Percentiles rank a stretch among this genome's conserved stretches.
phyloP scores from a whole-genome alignment of 106 monocot species.

The Allium sativum region DNA sequence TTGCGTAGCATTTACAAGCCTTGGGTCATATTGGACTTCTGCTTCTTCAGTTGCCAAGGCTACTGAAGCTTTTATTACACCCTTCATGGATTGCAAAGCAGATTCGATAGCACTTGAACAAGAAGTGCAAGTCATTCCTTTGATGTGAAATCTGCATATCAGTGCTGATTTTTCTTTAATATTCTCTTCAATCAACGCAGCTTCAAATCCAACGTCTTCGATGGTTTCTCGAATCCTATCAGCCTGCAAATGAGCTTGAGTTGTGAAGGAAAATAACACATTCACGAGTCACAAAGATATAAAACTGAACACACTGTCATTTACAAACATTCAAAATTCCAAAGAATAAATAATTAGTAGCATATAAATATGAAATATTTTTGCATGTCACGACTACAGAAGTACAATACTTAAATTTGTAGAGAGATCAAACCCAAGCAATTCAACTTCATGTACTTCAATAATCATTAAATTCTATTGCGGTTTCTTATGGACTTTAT shows the following conservation, averaged over 20 bases:
- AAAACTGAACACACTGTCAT: too few relatives aligned
- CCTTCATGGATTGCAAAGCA: slow-evolving; percentile 43
- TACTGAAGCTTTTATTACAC: slow-evolving; percentile 63
- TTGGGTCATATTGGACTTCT: slow-evolving; percentile 61
- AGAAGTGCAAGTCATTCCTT: slow-evolving; percentile 86
- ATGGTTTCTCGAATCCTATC: slow-evolving; percentile 62
- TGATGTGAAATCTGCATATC: slow-evolving; percentile 54
- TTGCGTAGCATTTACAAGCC: slow-evolving; percentile 22
- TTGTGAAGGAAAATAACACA: too few relatives aligned
- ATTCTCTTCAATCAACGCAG: slow-evolving; percentile 40
- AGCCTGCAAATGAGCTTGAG: slow-evolving; percentile 33
- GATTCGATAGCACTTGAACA: slow-evolving; percentile 71
- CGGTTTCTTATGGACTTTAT: too few relatives aligned
- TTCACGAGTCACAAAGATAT: too few relatives aligned
- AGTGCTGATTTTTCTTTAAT: slow-evolving; percentile 30
- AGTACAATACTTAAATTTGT: too few relatives aligned
- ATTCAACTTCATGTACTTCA: too few relatives aligned
- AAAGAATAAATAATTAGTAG: too few relatives aligned
- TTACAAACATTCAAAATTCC: too few relatives aligned
- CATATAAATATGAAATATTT: too few relatives aligned
- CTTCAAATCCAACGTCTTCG: slow-evolving; percentile 73
- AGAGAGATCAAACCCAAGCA: too few relatives aligned
- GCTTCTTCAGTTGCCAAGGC: slow-evolving; percentile 90
- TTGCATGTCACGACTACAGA: too few relatives aligned
- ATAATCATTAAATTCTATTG: too few relatives aligned